Conservation (phyloP, 1,139 yeast species). For the Arxiozyma slooffiae region DNA sequence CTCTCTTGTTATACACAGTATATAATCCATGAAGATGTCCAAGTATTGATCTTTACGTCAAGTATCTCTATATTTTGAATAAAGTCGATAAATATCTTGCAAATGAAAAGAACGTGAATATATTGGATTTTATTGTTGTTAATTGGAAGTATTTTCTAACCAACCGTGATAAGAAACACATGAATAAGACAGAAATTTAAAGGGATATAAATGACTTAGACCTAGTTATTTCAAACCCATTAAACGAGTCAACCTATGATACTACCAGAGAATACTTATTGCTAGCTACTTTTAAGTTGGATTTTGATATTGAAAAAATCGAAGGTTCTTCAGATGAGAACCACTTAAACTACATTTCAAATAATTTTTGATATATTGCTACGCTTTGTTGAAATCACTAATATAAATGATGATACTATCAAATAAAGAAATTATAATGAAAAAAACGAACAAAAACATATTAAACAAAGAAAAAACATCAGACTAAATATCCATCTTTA, state of each 20-base stretch:
- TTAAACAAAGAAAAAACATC: neutral
- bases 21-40: conserved; percentile 64
- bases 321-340: conserved; percentile 22
- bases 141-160: conserved; percentile 43
- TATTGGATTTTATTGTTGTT: conserved; percentile 47
- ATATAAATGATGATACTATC: too few relatives aligned
- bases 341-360: neutral
- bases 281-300: conserved; percentile 19
- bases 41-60: conserved; percentile 64
- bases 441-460: too few relatives aligned
- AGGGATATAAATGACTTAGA: neutral
- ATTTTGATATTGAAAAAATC: conserved; percentile 22
- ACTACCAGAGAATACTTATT: neutral
- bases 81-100: conserved; percentile 48
- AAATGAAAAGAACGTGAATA: conserved; percentile 41
- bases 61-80: conserved; percentile 50
- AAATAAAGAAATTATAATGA: too few relatives aligned
- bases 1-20: conserved; percentile 65
- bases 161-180: conserved; percentile 6
- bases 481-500: neutral
- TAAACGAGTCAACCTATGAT: neutral
- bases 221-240: neutral
- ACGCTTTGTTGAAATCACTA: neutral
- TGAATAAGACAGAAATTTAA: neutral
- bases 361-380: neutral